Evolutionary conservation across 169 alveolate genomes (phyloP).

Genomic region (Plasmodium falciparum): DNA sequence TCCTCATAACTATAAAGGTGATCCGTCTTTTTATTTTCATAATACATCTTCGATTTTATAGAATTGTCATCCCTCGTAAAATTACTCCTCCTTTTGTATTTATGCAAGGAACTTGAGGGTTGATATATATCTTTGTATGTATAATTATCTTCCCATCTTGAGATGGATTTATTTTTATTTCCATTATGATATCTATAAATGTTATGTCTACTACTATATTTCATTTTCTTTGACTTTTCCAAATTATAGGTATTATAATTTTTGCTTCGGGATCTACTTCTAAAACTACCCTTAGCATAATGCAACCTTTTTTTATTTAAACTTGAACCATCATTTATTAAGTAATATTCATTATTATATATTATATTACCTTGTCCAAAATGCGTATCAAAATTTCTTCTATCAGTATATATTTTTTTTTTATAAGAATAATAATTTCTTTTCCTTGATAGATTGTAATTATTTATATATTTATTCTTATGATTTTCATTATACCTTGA

Average conservation of each 20-base stretch:
- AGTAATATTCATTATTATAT: conserved; percentile 66
- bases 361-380: conserved; percentile 68
- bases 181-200: conserved; percentile 11
- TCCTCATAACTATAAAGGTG: background rate
- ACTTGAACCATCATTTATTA: conserved; percentile 47
- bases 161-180: conserved; percentile 13
- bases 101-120: too few species aligned
- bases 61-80: conserved; percentile 8
- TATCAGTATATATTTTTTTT: conserved; percentile 40
- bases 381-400: conserved; percentile 58
- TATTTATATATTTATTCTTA: conserved; percentile 32
- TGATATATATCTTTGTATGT: too few species aligned
- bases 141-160: too few species aligned
- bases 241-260: conserved; percentile 7
- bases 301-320: conserved; percentile 39
- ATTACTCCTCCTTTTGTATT: background rate
- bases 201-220: conserved; percentile 28
- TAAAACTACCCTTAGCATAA: conserved; percentile 26
- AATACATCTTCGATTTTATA: conserved; percentile 5
- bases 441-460: conserved; percentile 28
- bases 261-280: conserved; percentile 29
- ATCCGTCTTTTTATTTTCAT: background rate
- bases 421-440: conserved; percentile 65
- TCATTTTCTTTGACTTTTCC: conserved; percentile 18
- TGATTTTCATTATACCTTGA: conserved; percentile 57